Base-by-base conservation (phyloP, 805 yeast genomes). In the Naumovozyma castellii region DNA sequence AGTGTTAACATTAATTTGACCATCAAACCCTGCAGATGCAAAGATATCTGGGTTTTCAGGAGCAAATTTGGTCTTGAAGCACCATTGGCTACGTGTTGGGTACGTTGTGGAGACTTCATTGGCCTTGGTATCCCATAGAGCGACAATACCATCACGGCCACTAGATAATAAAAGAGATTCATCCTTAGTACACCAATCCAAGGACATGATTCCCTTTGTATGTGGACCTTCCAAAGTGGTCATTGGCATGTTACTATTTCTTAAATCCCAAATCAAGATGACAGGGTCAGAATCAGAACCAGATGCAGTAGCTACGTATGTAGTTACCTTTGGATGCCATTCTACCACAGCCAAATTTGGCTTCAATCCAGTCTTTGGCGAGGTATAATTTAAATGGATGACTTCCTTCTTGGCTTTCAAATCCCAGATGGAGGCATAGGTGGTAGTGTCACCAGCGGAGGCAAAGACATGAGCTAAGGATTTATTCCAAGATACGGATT, bases 371-470 rank as follows among this genome's bases (percentile, higher is more conserved):
- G 69, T 59, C 16, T 58, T 51, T 10, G 75, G 65, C 5, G 80
- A 77, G 17, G 78, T 67, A 61, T 85, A 84, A 41, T 78, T 73
- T 57, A 92, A 71, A 60, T 86, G 95, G 45, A 92, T 67, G 18
- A 90, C 95, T 64, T 90, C 97, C 54, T 85, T 76, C 57, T 80
- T 81, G 32, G 87, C 78, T 55, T 83, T 84, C 48, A 88, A 68
- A 64, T 92, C 97, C 97, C 97, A 92, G 48, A 92, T 80, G 1
- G 96, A 81, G 3, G 96, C 80, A 59, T 76, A 83, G 13, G 94
- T 94, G 13, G 85, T 74, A 51, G 78, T 75, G 14, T 37, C 35
- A 36, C 95, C 86, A 10, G 95, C 94, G 38, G 85, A 72, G 15
- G 97, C 97, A 61, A 92, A 76, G 49, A 92, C 88, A 55, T 90